Conservation (phyloP, 164 flowering plant species). For the Platanus orientalis region DNA sequence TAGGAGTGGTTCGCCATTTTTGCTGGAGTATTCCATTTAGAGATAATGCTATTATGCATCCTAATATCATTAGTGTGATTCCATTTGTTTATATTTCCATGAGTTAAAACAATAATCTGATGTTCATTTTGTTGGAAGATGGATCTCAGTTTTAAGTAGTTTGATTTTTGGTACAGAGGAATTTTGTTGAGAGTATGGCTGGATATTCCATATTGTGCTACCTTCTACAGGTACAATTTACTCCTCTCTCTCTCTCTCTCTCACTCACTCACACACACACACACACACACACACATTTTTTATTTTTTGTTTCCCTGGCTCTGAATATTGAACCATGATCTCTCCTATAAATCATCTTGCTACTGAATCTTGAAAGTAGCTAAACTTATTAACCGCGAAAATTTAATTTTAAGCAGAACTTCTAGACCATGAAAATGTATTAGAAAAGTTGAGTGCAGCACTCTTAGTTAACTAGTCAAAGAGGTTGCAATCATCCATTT, state of each 20-base stretch:
- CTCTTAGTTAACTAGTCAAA: too few relatives aligned
- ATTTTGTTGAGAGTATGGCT: slow-evolving; percentile 99
- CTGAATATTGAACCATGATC: too few relatives aligned
- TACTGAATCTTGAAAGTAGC: too few relatives aligned
- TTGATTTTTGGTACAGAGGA: slow-evolving; percentile 59
- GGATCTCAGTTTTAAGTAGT: neutral
- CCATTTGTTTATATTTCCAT: neutral
- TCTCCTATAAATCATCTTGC: too few relatives aligned
- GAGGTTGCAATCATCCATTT: too few relatives aligned
- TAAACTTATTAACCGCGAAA: too few relatives aligned
- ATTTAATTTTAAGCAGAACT: too few relatives aligned
- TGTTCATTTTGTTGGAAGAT: neutral
- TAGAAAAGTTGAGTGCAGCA: too few relatives aligned
- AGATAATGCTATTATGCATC: neutral
- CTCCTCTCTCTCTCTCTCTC: slow-evolving; percentile 8
- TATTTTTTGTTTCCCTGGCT: too few relatives aligned
- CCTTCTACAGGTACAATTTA: slow-evolving; percentile 69
- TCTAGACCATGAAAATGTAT: too few relatives aligned
- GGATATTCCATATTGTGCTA: slow-evolving; percentile 97
- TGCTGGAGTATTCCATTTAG: neutral
- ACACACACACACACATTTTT: too few relatives aligned
- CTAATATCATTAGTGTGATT: neutral
- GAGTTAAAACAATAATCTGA: neutral
- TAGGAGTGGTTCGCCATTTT: neutral
- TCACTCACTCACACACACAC: too few relatives aligned